A percentile compares a stretch with the other conserved stretches of the same genome.
phyloP scores from a whole-genome alignment of 2,329 filamentous ascomycete species.

The Aspergillus brunneoviolaceus region DNA sequence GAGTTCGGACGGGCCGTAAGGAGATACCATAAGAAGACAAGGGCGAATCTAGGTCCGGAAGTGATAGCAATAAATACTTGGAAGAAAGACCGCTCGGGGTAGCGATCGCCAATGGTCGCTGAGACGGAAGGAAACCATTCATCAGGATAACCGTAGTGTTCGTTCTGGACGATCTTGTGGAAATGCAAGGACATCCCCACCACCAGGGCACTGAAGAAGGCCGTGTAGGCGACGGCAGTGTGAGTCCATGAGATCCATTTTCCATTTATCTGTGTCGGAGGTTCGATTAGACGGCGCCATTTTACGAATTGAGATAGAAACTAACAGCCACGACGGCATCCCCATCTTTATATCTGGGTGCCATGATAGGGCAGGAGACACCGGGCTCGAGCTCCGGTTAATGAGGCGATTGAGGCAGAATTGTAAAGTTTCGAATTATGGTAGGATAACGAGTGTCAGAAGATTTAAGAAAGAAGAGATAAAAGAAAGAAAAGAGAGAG shows the following conservation, averaged over 20 bases:
- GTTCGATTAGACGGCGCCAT: conserved; percentile 24
- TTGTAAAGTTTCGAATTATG: conserved; percentile 17
- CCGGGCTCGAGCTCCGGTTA: conserved; percentile 18
- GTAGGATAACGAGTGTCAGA: conserved; percentile 22
- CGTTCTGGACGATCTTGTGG: conserved; percentile 95
- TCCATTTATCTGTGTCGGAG: conserved; percentile 64
- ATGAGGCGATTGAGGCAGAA: conserved; percentile 5
- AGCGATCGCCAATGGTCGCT: conserved; percentile 93
- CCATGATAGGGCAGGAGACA: conserved; percentile 49
- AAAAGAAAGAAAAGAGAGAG: conserved; percentile 27
- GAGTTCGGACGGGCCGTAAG: conserved; percentile 75
- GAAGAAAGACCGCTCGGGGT: conserved; percentile 94
- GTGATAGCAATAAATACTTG: conserved; percentile 97
- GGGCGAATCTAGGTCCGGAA: conserved; percentile 85
- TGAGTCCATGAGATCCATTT: conserved; percentile 90
- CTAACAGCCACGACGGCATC: conserved; percentile 61
- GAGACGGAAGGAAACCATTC: conserved; percentile 98
- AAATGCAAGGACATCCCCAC: conserved; percentile 84
- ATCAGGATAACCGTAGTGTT: conserved; percentile 89
- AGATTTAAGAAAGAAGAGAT: conserved; percentile 21
- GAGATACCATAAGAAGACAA: conserved; percentile 90
- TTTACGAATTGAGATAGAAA: conserved; percentile 9
- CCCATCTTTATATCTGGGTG: conserved; percentile 62
- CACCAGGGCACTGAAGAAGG: conserved; percentile 81
- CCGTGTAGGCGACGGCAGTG: conserved; percentile 75